Conservation (phyloP, 2,329 filamentous ascomycete species). For the Zasmidium citrigriseum region DNA sequence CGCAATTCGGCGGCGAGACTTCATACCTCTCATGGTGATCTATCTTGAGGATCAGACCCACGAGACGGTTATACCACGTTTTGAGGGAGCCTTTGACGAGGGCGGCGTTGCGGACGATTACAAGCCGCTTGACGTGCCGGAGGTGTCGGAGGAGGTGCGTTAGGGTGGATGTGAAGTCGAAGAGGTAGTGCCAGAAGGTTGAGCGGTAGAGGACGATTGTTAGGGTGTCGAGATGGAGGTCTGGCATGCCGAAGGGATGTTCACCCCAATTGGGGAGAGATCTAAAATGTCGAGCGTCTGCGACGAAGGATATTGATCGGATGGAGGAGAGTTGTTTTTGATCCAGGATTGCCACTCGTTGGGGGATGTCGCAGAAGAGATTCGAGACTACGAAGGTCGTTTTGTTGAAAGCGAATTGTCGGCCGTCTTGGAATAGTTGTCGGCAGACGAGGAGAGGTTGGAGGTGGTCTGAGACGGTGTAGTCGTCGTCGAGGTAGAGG, state of each 20-base stretch:
- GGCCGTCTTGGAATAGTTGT: slow-evolving; percentile 40
- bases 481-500: slow-evolving; percentile 31
- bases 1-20: slow-evolving; percentile 30
- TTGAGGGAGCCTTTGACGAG: slow-evolving; percentile 40
- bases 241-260: slow-evolving; percentile 35
- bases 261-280: slow-evolving; percentile 35
- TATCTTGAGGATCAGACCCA: slow-evolving; percentile 42
- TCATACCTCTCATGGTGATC: slow-evolving; percentile 45
- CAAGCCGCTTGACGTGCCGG: slow-evolving; percentile 34
- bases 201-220: slow-evolving; percentile 35
- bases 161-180: slow-evolving; percentile 36
- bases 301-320: slow-evolving; percentile 35
- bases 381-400: slow-evolving; percentile 40
- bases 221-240: slow-evolving; percentile 36
- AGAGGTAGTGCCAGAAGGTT: slow-evolving; percentile 37
- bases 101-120: slow-evolving; percentile 38
- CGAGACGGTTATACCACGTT: slow-evolving; percentile 40
- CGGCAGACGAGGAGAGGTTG: slow-evolving; percentile 40
- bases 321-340: slow-evolving; percentile 34
- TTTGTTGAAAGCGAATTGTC: slow-evolving; percentile 35
- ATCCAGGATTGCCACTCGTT: slow-evolving; percentile 27
- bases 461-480: slow-evolving; percentile 32
- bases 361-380: slow-evolving; percentile 34
- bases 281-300: slow-evolving; percentile 34
- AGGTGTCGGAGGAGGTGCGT: slow-evolving; percentile 37